Evolutionary conservation across 768 basidiomycete genomes (phyloP).

Genomic region (Suillus americanus): DNA sequence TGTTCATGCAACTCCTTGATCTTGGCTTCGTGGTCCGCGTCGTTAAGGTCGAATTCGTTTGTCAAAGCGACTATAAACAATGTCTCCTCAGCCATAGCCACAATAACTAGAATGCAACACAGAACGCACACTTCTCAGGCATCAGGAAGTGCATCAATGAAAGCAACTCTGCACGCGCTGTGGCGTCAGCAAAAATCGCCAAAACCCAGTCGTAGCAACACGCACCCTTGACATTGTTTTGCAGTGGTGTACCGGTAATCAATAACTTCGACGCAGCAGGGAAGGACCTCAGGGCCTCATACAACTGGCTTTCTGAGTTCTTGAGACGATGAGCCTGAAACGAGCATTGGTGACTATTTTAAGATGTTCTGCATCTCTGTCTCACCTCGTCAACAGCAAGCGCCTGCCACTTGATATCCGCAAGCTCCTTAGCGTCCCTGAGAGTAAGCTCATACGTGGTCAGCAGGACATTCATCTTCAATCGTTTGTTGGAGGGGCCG

Average conservation of each 20-base stretch:
- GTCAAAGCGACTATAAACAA: slow-evolving; percentile 72
- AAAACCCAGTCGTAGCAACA: slow-evolving; percentile 10
- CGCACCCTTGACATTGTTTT: slow-evolving; percentile 97
- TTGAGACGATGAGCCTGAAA: slow-evolving; percentile 91
- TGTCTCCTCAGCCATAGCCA: slow-evolving; percentile 10
- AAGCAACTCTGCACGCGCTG: slow-evolving; percentile 65
- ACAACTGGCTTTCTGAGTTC: slow-evolving; percentile 96
- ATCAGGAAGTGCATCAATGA: slow-evolving; percentile 99
- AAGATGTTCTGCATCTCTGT: slow-evolving; percentile 1
- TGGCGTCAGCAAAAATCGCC: slow-evolving; percentile 10
- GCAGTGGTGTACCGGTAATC: slow-evolving; percentile 97
- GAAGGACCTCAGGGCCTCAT: slow-evolving; percentile 91
- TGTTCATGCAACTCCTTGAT: slow-evolving; percentile 96
- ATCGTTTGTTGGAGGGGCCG: slow-evolving; percentile 79
- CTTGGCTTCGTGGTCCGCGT: slow-evolving; percentile 89
- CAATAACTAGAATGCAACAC: not conserved
- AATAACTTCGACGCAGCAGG: slow-evolving; percentile 88
- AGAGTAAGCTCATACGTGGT: slow-evolving; percentile 97
- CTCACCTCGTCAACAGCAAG: slow-evolving; percentile 92
- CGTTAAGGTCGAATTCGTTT: slow-evolving; percentile 93
- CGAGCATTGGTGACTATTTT: slow-evolving; percentile 13
- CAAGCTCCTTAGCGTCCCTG: slow-evolving; percentile 85
- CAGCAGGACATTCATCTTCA: slow-evolving; percentile 95
- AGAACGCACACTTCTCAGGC: slow-evolving; percentile 88
- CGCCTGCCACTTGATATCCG: slow-evolving; percentile 96